phyloP scores from a whole-genome alignment of 139 green algal species.

The Chlamydomonas schloesseri region DNA sequence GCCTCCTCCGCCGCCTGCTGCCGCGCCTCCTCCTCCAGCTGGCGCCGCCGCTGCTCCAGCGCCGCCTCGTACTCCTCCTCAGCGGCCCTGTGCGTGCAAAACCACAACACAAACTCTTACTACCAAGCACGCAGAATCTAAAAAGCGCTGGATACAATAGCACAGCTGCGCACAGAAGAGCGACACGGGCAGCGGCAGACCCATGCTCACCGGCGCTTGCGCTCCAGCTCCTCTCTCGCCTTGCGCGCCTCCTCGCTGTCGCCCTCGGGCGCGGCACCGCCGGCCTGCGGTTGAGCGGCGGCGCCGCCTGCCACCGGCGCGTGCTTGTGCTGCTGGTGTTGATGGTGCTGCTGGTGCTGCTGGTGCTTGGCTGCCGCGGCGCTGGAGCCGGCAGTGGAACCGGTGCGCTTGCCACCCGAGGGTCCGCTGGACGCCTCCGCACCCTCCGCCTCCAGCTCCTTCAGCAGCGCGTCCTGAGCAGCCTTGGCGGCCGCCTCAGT shows the following conservation, averaged over 20 bases:
- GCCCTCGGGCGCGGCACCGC: too few species aligned
- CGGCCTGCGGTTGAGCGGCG: not conserved
- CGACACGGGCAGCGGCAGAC: too few species aligned
- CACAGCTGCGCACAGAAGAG: too few species aligned
- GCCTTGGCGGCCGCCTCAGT: conserved; percentile 58
- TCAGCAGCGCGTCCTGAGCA: conserved; percentile 59
- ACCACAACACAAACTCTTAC: not conserved
- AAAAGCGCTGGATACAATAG: too few species aligned
- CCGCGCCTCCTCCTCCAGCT: conserved; percentile 52
- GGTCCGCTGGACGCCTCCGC: not conserved
- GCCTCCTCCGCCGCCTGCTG: conserved; percentile 34
- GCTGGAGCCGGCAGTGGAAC: not conserved
- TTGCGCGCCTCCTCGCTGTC: conserved; percentile 26
- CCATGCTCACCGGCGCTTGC: conserved; percentile 36
- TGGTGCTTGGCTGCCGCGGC: not conserved
- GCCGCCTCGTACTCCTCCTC: conserved; percentile 63
- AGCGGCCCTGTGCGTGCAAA: conserved; percentile 9
- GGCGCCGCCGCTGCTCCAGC: conserved; percentile 56
- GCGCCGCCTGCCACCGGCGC: not conserved
- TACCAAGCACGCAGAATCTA: too few species aligned
- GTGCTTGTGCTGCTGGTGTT: not conserved
- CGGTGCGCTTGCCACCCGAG: not conserved
- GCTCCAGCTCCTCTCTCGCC: conserved; percentile 26
- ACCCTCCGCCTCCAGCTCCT: conserved; percentile 32
- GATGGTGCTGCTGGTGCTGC: not conserved